Base-by-base conservation (phyloP, 2,329 filamentous ascomycete species). In the Whalleya microplaca region DNA sequence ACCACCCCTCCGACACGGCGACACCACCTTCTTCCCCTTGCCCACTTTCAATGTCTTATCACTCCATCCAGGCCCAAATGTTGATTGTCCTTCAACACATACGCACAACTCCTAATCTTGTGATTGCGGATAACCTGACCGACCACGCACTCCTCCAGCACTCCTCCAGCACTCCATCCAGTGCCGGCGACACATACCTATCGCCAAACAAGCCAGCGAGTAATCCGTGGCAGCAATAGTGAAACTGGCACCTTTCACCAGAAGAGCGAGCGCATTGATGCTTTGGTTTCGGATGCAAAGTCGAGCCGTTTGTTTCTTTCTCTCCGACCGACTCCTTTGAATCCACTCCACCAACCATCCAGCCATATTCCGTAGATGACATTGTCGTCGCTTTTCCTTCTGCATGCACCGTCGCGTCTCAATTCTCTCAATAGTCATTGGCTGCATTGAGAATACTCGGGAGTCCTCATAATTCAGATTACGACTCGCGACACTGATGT, bases 251-350 rank as follows among this genome's bases (percentile, higher is more conserved):
- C 40, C 43, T 44, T 41, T 61, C 46, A n/a, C n/a, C n/a, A n/a
- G n/a, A n/a, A n/a, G 55, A 55, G 37, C 53, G 37, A 58, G 41
- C 21, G 58, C 58, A 59, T 62, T 58, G 50, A 62, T 62, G 58
- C 27, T 59, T 62, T 57, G 55, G 59, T 63, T 60, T 68, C 62
- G 64, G 61, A 63, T 66, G 54, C 61, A 52, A 65, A 62, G 55
- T 66, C 53, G 54, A 65, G 27, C 57, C 46, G 48, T 46, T 56
- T 49, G 50, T 59, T 64, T 60, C 53, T 61, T 51, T 62, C 56
- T 65, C 60, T 62, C 51, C 53, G 63, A 50, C 46, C 61, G 41
- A 55, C 52, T 60, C 45, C 55, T 57, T 51, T 55, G 41, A 48
- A 53, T 41, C 48, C 41, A 45, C 10, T 44, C 37, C 45, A 41